These are phyloP conservation scores for Cardiospermum halicacabum DNA, from an alignment of 345 rosid genomes.

Conservation along the genomic window DNA sequence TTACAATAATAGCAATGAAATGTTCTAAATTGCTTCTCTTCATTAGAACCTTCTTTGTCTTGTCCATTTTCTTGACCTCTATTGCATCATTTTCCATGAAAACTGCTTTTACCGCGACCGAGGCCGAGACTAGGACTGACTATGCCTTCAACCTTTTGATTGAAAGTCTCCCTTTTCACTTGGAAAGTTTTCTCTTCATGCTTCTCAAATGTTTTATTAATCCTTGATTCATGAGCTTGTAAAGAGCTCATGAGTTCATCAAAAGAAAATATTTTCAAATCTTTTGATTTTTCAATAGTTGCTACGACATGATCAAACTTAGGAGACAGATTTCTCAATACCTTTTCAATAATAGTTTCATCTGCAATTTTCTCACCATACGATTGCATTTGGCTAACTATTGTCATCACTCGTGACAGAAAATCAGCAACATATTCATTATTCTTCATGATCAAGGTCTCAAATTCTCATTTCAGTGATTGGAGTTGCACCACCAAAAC, in stretches of 20 bases:
- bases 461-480: too few species aligned
- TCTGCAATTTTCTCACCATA: neutral
- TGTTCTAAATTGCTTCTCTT: neutral
- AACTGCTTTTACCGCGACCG: neutral
- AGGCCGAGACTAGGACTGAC: too few species aligned
- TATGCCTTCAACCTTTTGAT: neutral
- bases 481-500: neutral
- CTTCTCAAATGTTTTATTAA: neutral
- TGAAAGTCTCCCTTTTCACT: neutral
- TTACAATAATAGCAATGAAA: too few species aligned
- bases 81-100: neutral
- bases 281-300: constrained; percentile 1
- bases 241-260: constrained; percentile 7
- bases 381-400: neutral
- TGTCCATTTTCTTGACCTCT: neutral
- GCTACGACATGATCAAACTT: constrained; percentile 12
- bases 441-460: neutral
- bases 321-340: neutral
- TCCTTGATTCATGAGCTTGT: constrained; percentile 3
- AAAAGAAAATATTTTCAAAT: neutral
- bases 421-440: neutral
- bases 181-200: neutral
- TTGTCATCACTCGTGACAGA: neutral
- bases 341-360: constrained; percentile 1
- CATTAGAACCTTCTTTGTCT: neutral